These are phyloP conservation scores for Lentinula novae-zelandiae DNA, from an alignment of 1,284 basidiomycete species.

Conservation along the genomic window DNA sequence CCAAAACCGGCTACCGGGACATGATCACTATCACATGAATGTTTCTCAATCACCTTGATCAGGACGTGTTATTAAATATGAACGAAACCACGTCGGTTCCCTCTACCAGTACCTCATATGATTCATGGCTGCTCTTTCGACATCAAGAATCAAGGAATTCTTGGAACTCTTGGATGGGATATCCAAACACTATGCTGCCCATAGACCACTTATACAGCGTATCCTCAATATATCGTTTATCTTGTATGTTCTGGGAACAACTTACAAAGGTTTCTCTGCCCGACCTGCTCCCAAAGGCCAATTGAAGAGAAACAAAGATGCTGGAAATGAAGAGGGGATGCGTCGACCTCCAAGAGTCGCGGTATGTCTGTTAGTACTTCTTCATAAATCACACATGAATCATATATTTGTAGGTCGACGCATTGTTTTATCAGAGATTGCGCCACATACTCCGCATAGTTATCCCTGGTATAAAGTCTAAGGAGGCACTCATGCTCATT, in stretches of 20 bases:
- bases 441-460: slow-evolving; percentile 81
- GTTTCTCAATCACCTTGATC: not conserved
- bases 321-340: slow-evolving; percentile 26
- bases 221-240: slow-evolving; percentile 62
- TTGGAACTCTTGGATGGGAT: slow-evolving; percentile 37
- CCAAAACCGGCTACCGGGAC: not conserved
- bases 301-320: slow-evolving; percentile 31
- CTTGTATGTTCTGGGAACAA: slow-evolving; percentile 56
- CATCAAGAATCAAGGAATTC: slow-evolving; percentile 26
- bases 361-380: slow-evolving; percentile 36
- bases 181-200: slow-evolving; percentile 49
- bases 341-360: slow-evolving; percentile 58
- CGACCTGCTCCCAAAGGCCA: slow-evolving; percentile 29
- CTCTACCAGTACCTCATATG: not conserved
- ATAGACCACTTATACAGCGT: slow-evolving; percentile 70
- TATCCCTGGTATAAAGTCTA: slow-evolving; percentile 81
- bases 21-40: not conserved
- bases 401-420: slow-evolving; percentile 64
- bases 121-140: slow-evolving; percentile 22
- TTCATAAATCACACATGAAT: slow-evolving; percentile 1
- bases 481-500: slow-evolving; percentile 83
- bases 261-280: slow-evolving; percentile 51
- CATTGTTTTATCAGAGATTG: slow-evolving; percentile 84
- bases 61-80: not conserved
- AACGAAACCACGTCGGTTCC: not conserved